Evolutionary conservation across 352 stramenopile genomes (phyloP).

Genomic region (Phytopythium delawarense): DNA sequence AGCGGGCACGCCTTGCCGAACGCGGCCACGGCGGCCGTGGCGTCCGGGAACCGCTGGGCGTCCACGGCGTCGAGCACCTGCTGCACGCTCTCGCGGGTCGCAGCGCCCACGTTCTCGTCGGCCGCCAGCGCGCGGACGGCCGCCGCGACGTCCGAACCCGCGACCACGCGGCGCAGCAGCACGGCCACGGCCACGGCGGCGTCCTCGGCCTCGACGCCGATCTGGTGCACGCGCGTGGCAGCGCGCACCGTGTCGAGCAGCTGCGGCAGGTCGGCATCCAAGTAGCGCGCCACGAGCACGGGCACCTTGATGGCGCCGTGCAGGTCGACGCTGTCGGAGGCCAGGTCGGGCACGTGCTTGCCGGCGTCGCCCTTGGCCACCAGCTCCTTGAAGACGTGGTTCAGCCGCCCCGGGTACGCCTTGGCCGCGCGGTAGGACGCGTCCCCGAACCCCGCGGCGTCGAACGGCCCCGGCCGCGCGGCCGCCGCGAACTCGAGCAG

Average conservation of each 20-base stretch:
- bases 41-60: conserved; percentile 35
- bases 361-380: conserved; percentile 61
- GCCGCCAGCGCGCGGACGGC: conserved; percentile 32
- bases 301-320: conserved; percentile 60
- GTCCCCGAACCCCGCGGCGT: conserved; percentile 35
- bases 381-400: conserved; percentile 66
- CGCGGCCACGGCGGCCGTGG: conserved; percentile 33
- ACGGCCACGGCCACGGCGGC: conserved; percentile 44
- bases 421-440: conserved; percentile 53
- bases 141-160: conserved; percentile 23
- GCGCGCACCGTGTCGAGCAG: conserved; percentile 44
- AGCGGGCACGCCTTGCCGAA: conserved; percentile 63
- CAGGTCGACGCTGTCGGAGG: conserved; percentile 45
- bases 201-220: conserved; percentile 38
- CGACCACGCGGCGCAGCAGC: conserved; percentile 48
- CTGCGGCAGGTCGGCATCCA: conserved; percentile 24
- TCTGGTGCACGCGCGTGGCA: conserved; percentile 53
- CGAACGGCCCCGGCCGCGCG: conserved; percentile 28
- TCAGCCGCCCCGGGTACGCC: conserved; percentile 50
- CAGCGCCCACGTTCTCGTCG: conserved; percentile 29
- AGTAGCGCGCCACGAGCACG: conserved; percentile 49
- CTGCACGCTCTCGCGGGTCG: conserved; percentile 30
- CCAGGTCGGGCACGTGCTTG: conserved; percentile 47
- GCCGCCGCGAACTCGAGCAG: conserved; percentile 48
- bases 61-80: conserved; percentile 43